These are phyloP conservation scores for Croton setiger DNA, from an alignment of 441 rosid species.

Conservation along the genomic window DNA sequence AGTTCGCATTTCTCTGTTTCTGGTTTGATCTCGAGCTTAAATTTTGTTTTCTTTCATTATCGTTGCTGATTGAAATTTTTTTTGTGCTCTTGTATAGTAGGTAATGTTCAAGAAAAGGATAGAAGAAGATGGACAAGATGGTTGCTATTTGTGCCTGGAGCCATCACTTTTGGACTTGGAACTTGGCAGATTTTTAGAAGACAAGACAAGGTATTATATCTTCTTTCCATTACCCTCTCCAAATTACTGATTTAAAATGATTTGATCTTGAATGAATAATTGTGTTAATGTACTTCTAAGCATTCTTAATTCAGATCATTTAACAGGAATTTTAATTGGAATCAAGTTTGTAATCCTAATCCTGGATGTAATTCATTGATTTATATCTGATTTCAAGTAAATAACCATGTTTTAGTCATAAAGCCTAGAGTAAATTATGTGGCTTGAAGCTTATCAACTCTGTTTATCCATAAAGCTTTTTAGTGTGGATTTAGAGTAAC, in stretches of 20 bases:
- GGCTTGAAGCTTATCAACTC: not conserved
- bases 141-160: conserved; percentile 85
- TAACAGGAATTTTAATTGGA: not conserved
- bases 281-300: not conserved
- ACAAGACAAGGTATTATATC: conserved; percentile 65
- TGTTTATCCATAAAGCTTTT: not conserved
- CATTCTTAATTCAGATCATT: not conserved
- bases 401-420: no score
- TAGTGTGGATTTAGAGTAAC: not conserved
- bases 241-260: not conserved
- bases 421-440: no score
- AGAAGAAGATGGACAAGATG: conserved; percentile 53
- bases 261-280: not conserved
- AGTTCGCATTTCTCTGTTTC: conserved; percentile 15
- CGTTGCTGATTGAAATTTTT: no score
- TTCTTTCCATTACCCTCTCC: not conserved
- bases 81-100: not conserved
- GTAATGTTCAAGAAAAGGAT: conserved; percentile 19
- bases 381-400: no score
- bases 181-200: conserved; percentile 95
- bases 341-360: not conserved
- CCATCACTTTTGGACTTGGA: conserved; percentile 91
- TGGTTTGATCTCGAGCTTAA: not conserved
- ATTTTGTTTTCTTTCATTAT: not conserved
- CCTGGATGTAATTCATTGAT: no score